phyloP scores from a whole-genome alignment of 169 alveolate species.

The Neospora caninum region DNA sequence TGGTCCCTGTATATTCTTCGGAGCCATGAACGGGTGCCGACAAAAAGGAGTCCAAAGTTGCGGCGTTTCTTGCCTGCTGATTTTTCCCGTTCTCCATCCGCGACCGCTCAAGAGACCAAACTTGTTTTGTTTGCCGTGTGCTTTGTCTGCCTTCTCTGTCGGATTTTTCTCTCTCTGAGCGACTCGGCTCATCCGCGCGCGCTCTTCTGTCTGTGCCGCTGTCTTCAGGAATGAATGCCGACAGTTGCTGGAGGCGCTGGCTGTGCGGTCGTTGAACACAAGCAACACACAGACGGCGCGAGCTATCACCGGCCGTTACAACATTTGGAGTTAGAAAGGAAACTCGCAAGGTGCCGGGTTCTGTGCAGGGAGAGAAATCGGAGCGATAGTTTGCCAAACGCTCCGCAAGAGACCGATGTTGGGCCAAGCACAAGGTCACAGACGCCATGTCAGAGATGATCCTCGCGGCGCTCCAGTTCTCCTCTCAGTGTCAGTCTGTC shows the following conservation, averaged over 20 bases:
- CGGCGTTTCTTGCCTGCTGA: too few species aligned
- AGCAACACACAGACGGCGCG: conserved; percentile 71
- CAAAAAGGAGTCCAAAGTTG: background rate
- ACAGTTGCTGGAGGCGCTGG: conserved; percentile 66
- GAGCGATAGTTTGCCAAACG: too few species aligned
- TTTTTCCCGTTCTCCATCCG: too few species aligned
- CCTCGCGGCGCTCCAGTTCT: too few species aligned
- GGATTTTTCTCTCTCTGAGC: too few species aligned
- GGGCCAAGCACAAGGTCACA: background rate
- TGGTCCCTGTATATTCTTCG: background rate
- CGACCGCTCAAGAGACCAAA: too few species aligned
- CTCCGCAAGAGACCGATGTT: background rate
- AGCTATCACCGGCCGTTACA: conserved; percentile 37
- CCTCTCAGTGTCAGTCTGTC: too few species aligned
- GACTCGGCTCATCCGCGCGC: too few species aligned
- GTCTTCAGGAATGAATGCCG: conserved; percentile 60
- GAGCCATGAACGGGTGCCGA: too few species aligned
- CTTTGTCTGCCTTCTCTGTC: too few species aligned
- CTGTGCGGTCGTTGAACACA: conserved; percentile 60
- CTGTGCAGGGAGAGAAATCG: background rate
- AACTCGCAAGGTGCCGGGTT: background rate
- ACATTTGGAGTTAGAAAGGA: conserved; percentile 14
- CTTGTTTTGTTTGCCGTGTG: too few species aligned
- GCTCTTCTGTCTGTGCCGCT: background rate
- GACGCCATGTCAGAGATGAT: background rate